Base-by-base conservation (phyloP, 139 green algal species). In the Asterochloris sp. region DNA sequence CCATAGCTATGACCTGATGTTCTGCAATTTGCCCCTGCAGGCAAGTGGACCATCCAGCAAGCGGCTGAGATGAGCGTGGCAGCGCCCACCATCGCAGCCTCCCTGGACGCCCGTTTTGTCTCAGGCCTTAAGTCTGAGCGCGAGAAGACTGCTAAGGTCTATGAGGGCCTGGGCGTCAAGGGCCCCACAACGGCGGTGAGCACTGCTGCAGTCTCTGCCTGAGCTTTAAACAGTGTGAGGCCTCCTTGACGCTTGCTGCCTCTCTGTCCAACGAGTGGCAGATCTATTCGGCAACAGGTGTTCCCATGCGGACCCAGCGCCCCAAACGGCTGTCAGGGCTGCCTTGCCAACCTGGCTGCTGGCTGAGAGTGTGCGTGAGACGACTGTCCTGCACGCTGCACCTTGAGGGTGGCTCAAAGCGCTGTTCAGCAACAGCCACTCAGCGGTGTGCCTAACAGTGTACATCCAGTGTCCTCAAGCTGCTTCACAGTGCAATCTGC, bases 41-140 rank as follows among this genome's bases (percentile, higher is more conserved):
- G 97, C 84, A 99, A 99, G 88, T 99, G 97, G 97, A 99, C 97
- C 6, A 95, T 99, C 74, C 97, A 99, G 93, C 94, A 99, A 85
- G 97, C 96, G 0, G 97, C 97, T 0, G 97, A 99, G 89, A 92
- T 99, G 69, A 88, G 88, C 11, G 91, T 98, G 28, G 94, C 97
- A 54, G 94, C 94, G 0, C 96, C 97, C 83, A 99, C 96, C 80
- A 98, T 99, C 85, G 93, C 93, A 28, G 91, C 97, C 0, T 94
- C 97, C 0, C 91, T 99, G 63, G 97, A 99, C 76, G 94, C 86
- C 11, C 90, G 95, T 69, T 97, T 97, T 90, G 89, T 97, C 82
- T 92, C 85, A 61, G 97, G 94, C 10, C 88, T 98, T 73, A 99
- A 98, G 91, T 88, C 94, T 0, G 90, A 99, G 91, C 93, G 97